Evolutionary conservation across 2,329 filamentous ascomycete genomes (phyloP).

Genomic region (Leptographium wingfieldii): DNA sequence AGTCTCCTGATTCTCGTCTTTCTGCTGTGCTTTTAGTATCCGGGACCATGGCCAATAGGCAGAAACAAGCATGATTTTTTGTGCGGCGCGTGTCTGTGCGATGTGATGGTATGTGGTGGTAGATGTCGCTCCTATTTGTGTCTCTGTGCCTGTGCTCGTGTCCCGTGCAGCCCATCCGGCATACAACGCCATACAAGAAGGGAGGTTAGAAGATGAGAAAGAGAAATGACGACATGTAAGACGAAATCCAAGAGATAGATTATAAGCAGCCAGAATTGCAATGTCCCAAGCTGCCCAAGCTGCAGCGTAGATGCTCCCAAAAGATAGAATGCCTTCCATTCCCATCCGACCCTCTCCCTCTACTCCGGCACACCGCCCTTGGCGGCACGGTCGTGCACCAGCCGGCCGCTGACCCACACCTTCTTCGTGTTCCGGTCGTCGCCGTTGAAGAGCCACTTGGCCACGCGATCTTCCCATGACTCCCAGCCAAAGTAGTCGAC

Average conservation of each 20-base stretch:
- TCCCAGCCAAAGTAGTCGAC: constrained; percentile 91
- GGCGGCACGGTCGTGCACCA: constrained; percentile 52
- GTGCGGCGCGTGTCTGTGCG: no score
- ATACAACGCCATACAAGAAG: no score
- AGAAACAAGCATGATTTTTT: no score
- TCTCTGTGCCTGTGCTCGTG: neutral
- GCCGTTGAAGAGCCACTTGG: constrained; percentile 91
- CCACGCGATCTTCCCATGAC: constrained; percentile 70
- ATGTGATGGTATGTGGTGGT: no score
- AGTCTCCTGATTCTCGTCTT: no score
- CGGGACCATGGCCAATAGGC: no score
- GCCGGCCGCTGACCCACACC: constrained; percentile 78
- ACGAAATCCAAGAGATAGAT: neutral
- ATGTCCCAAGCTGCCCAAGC: no score
- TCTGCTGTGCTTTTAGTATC: no score
- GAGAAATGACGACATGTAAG: no score
- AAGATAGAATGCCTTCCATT: no score
- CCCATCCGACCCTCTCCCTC: neutral
- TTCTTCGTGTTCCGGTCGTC: constrained; percentile 81
- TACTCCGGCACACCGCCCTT: neutral
- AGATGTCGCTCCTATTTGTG: neutral
- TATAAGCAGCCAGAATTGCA: neutral
- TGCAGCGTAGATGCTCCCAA: no score
- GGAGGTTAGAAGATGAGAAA: no score
- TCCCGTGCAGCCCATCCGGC: neutral